phyloP scores from a whole-genome alignment of 345 rosid genomes.

The Eucalyptus tenuipes region DNA sequence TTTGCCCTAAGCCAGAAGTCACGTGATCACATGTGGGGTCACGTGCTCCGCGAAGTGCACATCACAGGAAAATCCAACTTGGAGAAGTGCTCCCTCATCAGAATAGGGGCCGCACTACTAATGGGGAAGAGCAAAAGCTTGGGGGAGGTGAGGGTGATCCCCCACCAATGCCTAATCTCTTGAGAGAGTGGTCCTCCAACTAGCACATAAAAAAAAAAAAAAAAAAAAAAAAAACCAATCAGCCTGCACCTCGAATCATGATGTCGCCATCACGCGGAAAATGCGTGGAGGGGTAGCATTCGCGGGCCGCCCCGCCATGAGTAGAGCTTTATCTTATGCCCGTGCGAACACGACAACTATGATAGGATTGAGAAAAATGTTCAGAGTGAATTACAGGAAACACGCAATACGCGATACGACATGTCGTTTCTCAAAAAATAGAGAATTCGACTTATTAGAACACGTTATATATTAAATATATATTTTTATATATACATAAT shows the following conservation, averaged over 20 bases:
- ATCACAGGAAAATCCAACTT: background rate
- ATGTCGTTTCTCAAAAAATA: too few relatives aligned
- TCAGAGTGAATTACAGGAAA: background rate
- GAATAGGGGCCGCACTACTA: background rate
- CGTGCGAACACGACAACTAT: accelerated
- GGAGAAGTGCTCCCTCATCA: background rate
- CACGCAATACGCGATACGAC: too few relatives aligned
- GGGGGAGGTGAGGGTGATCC: background rate
- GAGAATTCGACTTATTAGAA: too few relatives aligned
- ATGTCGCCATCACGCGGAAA: accelerated
- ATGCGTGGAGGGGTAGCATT: background rate
- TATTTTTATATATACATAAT: too few relatives aligned
- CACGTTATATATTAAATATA: too few relatives aligned
- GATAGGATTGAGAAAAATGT: background rate
- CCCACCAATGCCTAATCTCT: background rate
- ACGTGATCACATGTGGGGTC: background rate
- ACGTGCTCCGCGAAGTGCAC: background rate
- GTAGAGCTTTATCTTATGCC: background rate
- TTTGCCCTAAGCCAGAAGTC: background rate
- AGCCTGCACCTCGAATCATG: background rate
- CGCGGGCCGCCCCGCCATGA: background rate
- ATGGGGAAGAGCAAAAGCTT: background rate
- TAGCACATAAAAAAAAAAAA: background rate
- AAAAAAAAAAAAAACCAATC: accelerated
- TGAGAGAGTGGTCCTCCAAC: background rate